Conservation (phyloP, 2,329 filamentous ascomycete species). For the Claviceps purpurea region DNA sequence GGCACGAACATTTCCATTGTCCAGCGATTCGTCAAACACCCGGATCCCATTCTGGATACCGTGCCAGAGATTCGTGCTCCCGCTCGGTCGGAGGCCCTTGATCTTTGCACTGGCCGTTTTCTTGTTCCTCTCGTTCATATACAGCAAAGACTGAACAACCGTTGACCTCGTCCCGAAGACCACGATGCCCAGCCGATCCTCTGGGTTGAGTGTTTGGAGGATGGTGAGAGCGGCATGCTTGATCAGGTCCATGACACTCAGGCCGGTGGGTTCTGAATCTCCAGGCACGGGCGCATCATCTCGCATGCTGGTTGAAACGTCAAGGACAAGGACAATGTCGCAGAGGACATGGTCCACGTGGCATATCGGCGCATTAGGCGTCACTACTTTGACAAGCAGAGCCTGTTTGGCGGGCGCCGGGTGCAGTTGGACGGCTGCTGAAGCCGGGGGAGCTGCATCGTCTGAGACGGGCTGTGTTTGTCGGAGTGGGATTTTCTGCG, state of each 20-base stretch:
- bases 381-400: background rate
- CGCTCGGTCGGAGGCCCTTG: slow-evolving; percentile 22
- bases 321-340: slow-evolving; percentile 49
- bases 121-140: background rate
- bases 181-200: slow-evolving; percentile 24
- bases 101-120: slow-evolving; percentile 22
- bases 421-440: background rate
- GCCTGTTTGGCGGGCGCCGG: background rate
- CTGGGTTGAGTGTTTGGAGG: slow-evolving; percentile 38
- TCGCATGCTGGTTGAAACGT: slow-evolving; percentile 46
- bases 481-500: background rate
- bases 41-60: slow-evolving; percentile 38
- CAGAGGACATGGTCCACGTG: slow-evolving; percentile 32
- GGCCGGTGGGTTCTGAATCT: slow-evolving; percentile 32
- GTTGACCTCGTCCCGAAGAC: background rate
- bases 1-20: slow-evolving; percentile 29
- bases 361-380: background rate
- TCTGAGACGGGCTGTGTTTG: background rate
- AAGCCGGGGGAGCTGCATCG: background rate
- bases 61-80: slow-evolving; percentile 43
- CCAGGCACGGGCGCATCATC: slow-evolving; percentile 32
- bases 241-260: slow-evolving; percentile 43
- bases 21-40: slow-evolving; percentile 25
- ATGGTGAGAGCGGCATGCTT: slow-evolving; percentile 48
- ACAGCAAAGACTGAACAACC: background rate